Percentiles rank a stretch among this genome's conserved stretches.
Evolutionary conservation across 2,329 filamentous ascomycete genomes (phyloP).

Genomic region (Didymella segeticola): DNA sequence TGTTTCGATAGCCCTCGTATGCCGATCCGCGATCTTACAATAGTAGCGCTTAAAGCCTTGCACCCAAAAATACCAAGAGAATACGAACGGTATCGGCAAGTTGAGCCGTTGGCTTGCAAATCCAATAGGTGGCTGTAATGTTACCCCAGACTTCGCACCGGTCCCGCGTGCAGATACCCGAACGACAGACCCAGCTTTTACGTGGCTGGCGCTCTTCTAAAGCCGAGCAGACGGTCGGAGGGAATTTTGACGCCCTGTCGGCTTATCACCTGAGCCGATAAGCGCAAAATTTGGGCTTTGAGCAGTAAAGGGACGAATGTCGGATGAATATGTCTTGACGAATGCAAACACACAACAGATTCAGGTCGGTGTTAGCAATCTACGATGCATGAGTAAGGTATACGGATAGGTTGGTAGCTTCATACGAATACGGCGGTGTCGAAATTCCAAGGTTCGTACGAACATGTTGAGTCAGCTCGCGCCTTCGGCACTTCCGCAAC

Average conservation of each 20-base stretch:
- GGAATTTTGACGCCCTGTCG: conserved; percentile 1
- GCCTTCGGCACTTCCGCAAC: background rate
- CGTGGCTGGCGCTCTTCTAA: background rate
- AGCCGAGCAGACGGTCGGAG: background rate
- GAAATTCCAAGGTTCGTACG: conserved; percentile 1
- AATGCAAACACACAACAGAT: background rate
- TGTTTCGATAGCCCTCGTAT: conserved; percentile 6
- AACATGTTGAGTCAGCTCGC: background rate
- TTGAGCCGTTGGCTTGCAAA: background rate
- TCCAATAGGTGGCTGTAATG: conserved; percentile 3
- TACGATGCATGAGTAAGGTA: conserved; percentile 7
- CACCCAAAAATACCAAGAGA: background rate
- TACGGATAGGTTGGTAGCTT: background rate
- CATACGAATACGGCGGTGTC: conserved; percentile 5
- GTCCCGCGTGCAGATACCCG: background rate
- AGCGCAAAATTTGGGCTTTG: background rate
- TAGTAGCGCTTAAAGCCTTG: background rate
- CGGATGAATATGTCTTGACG: background rate
- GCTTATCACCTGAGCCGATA: background rate
- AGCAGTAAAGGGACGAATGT: conserved; percentile 1
- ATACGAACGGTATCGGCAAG: background rate
- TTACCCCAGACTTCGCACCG: conserved; percentile 9
- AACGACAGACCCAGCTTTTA: background rate
- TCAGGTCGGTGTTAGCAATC: background rate
- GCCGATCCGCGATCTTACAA: background rate